A percentile compares a stretch with the other conserved stretches of the same genome.
These are phyloP conservation scores for Mucuna pruriens DNA, from an alignment of 306 rosid species.

Conservation along the genomic window DNA sequence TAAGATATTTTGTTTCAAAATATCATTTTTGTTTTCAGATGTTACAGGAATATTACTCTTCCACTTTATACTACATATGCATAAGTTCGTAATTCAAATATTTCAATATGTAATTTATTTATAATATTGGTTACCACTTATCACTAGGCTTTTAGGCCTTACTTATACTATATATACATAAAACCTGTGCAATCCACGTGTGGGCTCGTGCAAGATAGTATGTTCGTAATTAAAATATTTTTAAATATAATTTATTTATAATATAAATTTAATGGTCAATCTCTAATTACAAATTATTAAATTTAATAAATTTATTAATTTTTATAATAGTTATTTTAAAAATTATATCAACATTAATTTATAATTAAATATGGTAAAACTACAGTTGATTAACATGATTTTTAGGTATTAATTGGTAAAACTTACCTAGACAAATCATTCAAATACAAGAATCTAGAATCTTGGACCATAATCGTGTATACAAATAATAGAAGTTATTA, in stretches of 20 bases:
- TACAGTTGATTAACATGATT: no score
- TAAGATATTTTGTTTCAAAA: slow-evolving; percentile 38
- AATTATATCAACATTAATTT: no score
- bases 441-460: not conserved
- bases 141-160: no score
- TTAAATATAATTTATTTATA: not conserved
- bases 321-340: no score
- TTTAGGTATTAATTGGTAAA: not conserved
- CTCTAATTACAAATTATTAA: no score
- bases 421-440: not conserved
- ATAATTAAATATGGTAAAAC: no score
- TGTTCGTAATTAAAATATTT: not conserved
- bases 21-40: slow-evolving; percentile 41
- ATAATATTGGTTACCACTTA: no score
- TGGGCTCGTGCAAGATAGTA: not conserved
- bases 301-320: no score
- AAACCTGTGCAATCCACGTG: not conserved
- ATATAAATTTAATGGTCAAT: no score
- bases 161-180: no score
- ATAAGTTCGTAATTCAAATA: no score
- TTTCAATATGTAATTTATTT: no score
- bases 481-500: not conserved
- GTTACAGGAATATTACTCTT: slow-evolving; percentile 19
- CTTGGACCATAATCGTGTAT: not conserved
- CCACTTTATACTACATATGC: not conserved